Base-by-base conservation (phyloP, 331 rosid genomes). In the Malus hybrid region DNA sequence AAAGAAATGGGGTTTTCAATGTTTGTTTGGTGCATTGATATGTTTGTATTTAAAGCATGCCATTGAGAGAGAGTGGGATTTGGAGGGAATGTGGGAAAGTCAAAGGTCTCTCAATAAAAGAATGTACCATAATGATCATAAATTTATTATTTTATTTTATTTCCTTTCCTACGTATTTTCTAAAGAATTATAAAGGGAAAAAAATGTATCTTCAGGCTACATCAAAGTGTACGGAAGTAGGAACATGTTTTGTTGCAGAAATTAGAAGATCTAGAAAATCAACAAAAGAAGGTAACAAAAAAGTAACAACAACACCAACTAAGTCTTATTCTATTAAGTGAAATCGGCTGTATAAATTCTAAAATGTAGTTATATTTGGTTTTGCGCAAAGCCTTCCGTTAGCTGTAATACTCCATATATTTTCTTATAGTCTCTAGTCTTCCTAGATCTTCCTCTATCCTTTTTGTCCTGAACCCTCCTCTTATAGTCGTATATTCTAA, bases 21-120 rank as follows among this genome's bases (percentile, higher is more conserved):
- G 4, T 29, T 9, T 10, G 29, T 1, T 32, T 3, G 19, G 8
- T 53, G 22, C 7, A 28, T 28, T n/a, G 20, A 26, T 62, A 8
- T 29, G 5, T 69, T 18, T 53, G 80, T 29, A 75, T 68, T 74
- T 70, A 78, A 68, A 50, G 65, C 10, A 15, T 19, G 32, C 53
- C 14, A 36, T 60, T 16, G 46, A 72, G 53, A 39, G 33, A 68
- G 52, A 29, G n/a, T 66, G 77, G 67, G 66, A 55, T 63, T 72
- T 66, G 63, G 73, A 79, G 77, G 82, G 52, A 66, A 65, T 67
- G 50, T 10, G 58, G 77, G 78, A 63, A 75, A 53, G 79, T 77
- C 74, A 78, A 78, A 15, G 46, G 82, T 28, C 56, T 26, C 44
- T 18, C 22, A 11, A 11, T 7, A 10, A 58, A 24, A 63, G 1